phyloP scores from a whole-genome alignment of 495 filamentous ascomycete genomes.

The Penicillium robsamsonii region DNA sequence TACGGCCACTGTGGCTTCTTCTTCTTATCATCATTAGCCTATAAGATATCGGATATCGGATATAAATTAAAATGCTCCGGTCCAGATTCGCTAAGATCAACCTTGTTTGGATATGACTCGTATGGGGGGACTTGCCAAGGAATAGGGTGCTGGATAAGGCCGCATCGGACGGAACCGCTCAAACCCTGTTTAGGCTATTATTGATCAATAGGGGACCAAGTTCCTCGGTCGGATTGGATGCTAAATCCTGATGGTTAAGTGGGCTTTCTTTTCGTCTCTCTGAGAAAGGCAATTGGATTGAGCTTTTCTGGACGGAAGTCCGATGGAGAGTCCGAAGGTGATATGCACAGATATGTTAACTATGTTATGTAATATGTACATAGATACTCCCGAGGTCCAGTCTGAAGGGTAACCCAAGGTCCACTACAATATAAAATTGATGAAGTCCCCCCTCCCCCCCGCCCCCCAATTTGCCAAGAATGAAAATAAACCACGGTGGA shows the following conservation, averaged over 20 bases:
- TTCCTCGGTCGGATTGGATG: conserved; percentile 16
- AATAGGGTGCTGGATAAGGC: conserved; percentile 15
- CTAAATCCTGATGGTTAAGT: conserved; percentile 19
- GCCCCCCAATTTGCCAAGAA: conserved; percentile 24
- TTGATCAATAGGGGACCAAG: conserved; percentile 3
- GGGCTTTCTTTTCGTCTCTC: conserved; percentile 1
- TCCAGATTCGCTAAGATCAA: conserved; percentile 10
- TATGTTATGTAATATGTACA: background rate
- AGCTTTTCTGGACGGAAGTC: background rate
- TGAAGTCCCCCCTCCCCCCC: background rate
- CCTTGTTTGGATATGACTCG: conserved; percentile 10
- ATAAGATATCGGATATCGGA: conserved; percentile 11
- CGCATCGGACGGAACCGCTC: conserved; percentile 19
- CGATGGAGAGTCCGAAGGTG: background rate
- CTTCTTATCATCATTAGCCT: conserved; percentile 3
- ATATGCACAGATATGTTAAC: background rate
- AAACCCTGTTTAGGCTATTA: conserved; percentile 11
- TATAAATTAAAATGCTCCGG: conserved; percentile 11
- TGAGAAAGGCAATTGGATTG: background rate
- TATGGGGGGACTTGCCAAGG: conserved; percentile 7
- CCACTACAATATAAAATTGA: conserved; percentile 14
- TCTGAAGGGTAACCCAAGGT: conserved; percentile 15
- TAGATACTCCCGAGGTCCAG: conserved; percentile 4
- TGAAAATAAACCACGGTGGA: conserved; percentile 19
- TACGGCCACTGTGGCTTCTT: conserved; percentile 26